These are phyloP conservation scores for Phialophora expanda DNA, from an alignment of 2,329 filamentous ascomycete genomes.

Conservation along the genomic window DNA sequence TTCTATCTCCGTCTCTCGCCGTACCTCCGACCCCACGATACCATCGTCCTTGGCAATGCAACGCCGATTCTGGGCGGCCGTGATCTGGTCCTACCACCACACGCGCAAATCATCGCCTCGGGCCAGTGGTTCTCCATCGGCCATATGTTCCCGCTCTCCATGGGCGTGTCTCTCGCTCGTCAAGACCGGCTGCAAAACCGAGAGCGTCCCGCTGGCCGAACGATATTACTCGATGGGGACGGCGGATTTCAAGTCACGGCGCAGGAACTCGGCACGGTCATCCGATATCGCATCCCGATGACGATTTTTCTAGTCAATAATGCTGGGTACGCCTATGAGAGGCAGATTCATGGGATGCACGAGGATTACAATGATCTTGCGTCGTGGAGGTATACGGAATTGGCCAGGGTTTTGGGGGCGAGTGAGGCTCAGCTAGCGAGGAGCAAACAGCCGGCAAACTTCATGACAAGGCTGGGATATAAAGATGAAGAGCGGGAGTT, in stretches of 20 bases:
- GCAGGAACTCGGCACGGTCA: conserved; percentile 80
- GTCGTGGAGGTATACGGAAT: conserved; percentile 72
- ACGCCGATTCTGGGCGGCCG: conserved; percentile 88
- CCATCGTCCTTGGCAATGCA: conserved; percentile 85
- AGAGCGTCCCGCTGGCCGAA: conserved; percentile 53
- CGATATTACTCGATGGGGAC: conserved; percentile 86
- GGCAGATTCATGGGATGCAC: conserved; percentile 83
- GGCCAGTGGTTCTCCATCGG: conserved; percentile 74
- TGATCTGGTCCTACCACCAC: conserved; percentile 77
- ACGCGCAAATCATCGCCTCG: conserved; percentile 81
- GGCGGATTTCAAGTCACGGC: conserved; percentile 84
- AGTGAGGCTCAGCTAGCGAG: conserved; percentile 44
- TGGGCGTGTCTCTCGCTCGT: conserved; percentile 72
- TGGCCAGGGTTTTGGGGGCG: conserved; percentile 72
- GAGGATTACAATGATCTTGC: conserved; percentile 81
- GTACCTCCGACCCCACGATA: conserved; percentile 73
- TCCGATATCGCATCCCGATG: conserved; percentile 72
- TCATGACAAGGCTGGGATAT: conserved; percentile 58
- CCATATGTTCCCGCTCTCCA: conserved; percentile 66
- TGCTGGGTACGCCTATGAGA: conserved; percentile 87
- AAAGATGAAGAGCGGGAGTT: not conserved
- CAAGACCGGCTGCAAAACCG: not conserved
- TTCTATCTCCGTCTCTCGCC: conserved; percentile 78
- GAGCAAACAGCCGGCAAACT: not conserved
- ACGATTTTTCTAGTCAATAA: conserved; percentile 90